Base-by-base conservation (phyloP, 805 yeast genomes). In the Candida hungchunana region DNA sequence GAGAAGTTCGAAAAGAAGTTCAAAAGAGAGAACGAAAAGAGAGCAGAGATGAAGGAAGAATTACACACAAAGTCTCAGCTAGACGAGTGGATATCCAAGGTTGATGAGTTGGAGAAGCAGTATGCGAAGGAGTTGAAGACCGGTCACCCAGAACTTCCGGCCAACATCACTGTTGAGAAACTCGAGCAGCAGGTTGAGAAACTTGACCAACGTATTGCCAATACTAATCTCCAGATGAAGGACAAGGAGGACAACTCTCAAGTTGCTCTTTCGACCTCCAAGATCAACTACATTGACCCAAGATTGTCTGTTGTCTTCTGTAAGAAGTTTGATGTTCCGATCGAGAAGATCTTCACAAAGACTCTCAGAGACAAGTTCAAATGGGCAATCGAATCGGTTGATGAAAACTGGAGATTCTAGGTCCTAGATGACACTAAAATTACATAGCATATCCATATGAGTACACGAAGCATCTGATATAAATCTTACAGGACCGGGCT, bases 381-480 rank as follows among this genome's bases (percentile, higher is more conserved):
- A 31, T 90, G 97, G 97, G 97, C 97, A 20, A 82, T 90, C 35
- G 95, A 89, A 59, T 79, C 89, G 35, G 88, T 79, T 4, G 97
- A 83, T 56, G 87, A 76, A 47, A 64, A 85, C 51, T 89, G 97
- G 97, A 71, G 75, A 47, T 89, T 89, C 55, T 89, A 61, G 34
- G 6, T 6, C 7, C n/a, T 24, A 8, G 29, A n/a, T n/a, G n/a
- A n/a, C n/a, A n/a, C n/a, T n/a, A n/a, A n/a, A n/a, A n/a, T n/a
- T n/a, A n/a, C n/a, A n/a, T n/a, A n/a, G n/a, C n/a, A n/a, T n/a
- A n/a, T n/a, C n/a, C n/a, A n/a, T n/a, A n/a, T n/a, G n/a, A n/a
- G n/a, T n/a, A n/a, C n/a, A n/a, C n/a, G n/a, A n/a, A n/a, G n/a
- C n/a, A n/a, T n/a, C n/a, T n/a, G n/a, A n/a, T n/a, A n/a, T n/a